phyloP scores from a whole-genome alignment of 1,284 basidiomycete species.

The Blastosporella zonata region DNA sequence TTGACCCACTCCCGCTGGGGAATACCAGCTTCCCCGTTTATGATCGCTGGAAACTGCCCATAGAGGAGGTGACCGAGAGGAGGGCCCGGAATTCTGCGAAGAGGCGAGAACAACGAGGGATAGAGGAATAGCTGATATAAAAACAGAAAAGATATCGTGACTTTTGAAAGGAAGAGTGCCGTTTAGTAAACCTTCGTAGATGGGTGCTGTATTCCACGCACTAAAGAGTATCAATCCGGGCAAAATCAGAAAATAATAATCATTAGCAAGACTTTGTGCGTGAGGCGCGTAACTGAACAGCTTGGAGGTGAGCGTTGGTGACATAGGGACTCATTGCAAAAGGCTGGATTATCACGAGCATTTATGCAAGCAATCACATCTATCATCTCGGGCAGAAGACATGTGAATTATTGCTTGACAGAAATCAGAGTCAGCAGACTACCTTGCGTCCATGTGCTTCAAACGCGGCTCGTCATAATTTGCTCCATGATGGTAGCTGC shows the following conservation, averaged over 20 bases:
- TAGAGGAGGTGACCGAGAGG: slow-evolving; percentile 34
- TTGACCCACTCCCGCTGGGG: slow-evolving; percentile 46
- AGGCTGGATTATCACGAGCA: no score
- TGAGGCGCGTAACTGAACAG: slow-evolving; percentile 9
- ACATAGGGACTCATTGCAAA: no score
- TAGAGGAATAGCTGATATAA: slow-evolving; percentile 33
- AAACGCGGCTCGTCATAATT: no score
- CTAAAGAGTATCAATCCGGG: slow-evolving; percentile 5
- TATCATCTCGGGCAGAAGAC: no score
- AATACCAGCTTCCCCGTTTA: slow-evolving; percentile 41
- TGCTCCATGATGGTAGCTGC: no score
- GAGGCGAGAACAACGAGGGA: slow-evolving; percentile 40
- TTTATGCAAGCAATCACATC: no score
- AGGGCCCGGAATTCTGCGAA: slow-evolving; percentile 43
- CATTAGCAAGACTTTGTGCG: background rate
- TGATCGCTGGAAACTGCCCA: slow-evolving; percentile 37
- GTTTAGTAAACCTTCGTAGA: background rate
- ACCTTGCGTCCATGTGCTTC: no score
- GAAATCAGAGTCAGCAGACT: no score
- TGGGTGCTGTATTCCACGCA: background rate
- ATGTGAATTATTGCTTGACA: no score
- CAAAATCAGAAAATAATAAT: background rate
- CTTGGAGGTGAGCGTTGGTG: slow-evolving; percentile 6
- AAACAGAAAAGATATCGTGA: slow-evolving; percentile 6
- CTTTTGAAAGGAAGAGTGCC: background rate